Base-by-base conservation (phyloP, 192 early-diverging fungal genomes). In the Thoreauomyces humboldtii region DNA sequence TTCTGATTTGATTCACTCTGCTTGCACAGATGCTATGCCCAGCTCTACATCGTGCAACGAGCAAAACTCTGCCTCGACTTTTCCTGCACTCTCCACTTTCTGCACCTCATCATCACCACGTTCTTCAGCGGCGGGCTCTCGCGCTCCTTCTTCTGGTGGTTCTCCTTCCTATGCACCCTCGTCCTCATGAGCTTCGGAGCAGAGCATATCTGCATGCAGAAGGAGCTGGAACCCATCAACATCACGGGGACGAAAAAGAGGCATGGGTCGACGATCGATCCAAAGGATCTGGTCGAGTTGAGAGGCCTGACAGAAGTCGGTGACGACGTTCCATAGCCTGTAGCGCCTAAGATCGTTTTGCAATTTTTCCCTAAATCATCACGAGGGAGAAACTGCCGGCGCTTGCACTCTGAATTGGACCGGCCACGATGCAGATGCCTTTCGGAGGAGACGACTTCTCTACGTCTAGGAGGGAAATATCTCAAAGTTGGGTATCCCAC, bases 61-160 rank as follows among this genome's bases (percentile, higher is more conserved):
- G 86, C 91, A 7, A 79, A 78, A 47, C 86, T 86, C 17, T 86
- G 90, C 14, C 78, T 91, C 33, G 91, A 93, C 69, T 93, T 90
- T 69, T 80, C 87, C 27, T 44, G 83, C 47, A 93, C 91, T 4
- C 74, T 91, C 15, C 82, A 91, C 62, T 56, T 78, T 33, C 78
- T 90, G 51, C 89, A 93, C 62, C 58, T 90, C 15, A 0, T 89
- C 31, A 50, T 86, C 64, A 77, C 77, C 5, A 76, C 71, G 14
- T 70, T 80, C 9, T 87, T 90, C 60, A 77, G 75, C 33, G 71
- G 79, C 4, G 72, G 70, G 25, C 24, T 93, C n/a, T 90, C 91
- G 1, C 74, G 74, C 15, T 73, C 75, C 24, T 73, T 85, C 24
- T 46, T 83, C 12, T 93, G 89, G 89, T 93, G 89, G 88, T 37